These are phyloP conservation scores for Podaxis sp. DNA, from an alignment of 768 basidiomycete species.

Conservation along the genomic window DNA sequence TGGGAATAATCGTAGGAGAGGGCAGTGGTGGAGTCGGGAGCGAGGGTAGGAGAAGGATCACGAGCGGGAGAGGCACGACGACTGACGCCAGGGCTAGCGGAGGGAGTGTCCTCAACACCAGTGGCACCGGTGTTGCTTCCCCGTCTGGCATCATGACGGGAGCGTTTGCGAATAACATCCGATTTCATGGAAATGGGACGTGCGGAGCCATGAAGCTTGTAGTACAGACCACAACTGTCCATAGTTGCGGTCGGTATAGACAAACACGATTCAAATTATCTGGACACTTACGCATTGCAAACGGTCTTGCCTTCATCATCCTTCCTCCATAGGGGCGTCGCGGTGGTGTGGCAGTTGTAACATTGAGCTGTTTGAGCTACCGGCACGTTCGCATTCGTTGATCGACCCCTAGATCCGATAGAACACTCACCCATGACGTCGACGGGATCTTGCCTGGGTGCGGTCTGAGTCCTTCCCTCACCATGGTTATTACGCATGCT, in stretches of 20 bases:
- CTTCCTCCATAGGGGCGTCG: constrained; percentile 88
- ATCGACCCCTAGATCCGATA: constrained; percentile 15
- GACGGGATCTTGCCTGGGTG: constrained; percentile 67
- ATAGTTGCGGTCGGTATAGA: constrained; percentile 13
- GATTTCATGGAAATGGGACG: constrained; percentile 92
- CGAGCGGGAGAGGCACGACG: constrained; percentile 68
- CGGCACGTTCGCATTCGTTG: constrained; percentile 19
- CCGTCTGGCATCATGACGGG: constrained; percentile 76
- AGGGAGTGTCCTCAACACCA: constrained; percentile 64
- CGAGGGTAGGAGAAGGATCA: constrained; percentile 66
- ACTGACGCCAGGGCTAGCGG: constrained; percentile 73
- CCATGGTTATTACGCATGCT: constrained; percentile 79
- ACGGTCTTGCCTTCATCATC: constrained; percentile 91
- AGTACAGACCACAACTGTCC: constrained; percentile 76
- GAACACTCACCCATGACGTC: constrained; percentile 68
- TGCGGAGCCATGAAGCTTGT: constrained; percentile 83
- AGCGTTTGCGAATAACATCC: constrained; percentile 85
- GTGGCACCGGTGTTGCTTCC: constrained; percentile 28
- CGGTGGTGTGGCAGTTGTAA: constrained; percentile 88
- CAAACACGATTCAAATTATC: constrained; percentile 10
- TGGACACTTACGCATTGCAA: constrained; percentile 75
- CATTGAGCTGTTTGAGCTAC: constrained; percentile 63
- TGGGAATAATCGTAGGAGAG: constrained; percentile 50
- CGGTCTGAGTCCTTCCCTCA: constrained; percentile 64
- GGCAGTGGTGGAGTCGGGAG: constrained; percentile 68